These are phyloP conservation scores for Amanita fuliginea DNA, from an alignment of 768 basidiomycete species.

Conservation along the genomic window DNA sequence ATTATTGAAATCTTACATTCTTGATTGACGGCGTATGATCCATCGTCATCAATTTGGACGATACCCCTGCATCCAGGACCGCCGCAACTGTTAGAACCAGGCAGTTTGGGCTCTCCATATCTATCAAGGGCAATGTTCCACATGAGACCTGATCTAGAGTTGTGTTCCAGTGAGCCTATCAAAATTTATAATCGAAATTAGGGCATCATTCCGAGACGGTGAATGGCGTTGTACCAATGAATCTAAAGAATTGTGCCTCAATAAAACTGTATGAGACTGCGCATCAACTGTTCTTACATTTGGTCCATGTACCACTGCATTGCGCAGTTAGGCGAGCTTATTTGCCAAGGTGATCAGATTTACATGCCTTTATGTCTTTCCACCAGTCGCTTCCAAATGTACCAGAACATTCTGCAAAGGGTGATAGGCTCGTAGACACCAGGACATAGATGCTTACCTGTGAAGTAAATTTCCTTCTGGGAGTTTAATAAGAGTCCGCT, in stretches of 20 bases:
- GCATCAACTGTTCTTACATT: conserved; percentile 26
- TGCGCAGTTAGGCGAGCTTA: neutral
- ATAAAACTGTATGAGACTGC: neutral
- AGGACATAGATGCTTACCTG: conserved; percentile 16
- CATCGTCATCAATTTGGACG: conserved; percentile 53
- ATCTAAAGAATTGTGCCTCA: conserved; percentile 6
- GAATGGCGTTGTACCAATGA: conserved; percentile 11
- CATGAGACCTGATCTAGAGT: conserved; percentile 43
- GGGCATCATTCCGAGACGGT: conserved; percentile 8
- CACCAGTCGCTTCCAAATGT: conserved; percentile 65
- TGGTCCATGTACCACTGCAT: conserved; percentile 60
- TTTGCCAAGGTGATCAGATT: neutral
- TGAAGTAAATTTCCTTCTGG: conserved; percentile 33
- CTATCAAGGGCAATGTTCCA: conserved; percentile 67
- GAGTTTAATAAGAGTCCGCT: neutral
- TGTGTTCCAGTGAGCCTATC: conserved; percentile 25
- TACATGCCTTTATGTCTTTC: conserved; percentile 59
- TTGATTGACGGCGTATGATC: conserved; percentile 55
- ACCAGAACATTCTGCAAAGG: conserved; percentile 46
- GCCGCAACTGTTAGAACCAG: conserved; percentile 52
- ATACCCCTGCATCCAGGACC: conserved; percentile 58
- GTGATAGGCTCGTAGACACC: neutral
- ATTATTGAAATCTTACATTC: conserved; percentile 38
- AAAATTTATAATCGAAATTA: neutral
- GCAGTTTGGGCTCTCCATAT: conserved; percentile 49